These are phyloP conservation scores for Geotrichum carabidarum DNA, from an alignment of 1,139 yeast genomes.

Conservation along the genomic window DNA sequence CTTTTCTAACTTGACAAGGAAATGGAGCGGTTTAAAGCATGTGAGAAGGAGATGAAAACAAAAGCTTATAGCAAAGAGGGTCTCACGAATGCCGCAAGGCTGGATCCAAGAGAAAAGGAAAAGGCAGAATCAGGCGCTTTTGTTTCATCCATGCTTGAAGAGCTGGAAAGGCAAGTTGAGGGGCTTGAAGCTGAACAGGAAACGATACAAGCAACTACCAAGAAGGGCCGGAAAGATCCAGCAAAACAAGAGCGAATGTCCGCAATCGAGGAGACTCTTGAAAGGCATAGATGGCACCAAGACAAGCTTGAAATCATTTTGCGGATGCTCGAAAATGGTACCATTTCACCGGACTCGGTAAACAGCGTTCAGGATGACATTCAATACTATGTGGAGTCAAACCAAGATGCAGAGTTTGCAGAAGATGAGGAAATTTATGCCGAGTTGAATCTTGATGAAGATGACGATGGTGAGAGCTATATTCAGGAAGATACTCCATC, in stretches of 20 bases:
- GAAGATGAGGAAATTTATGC: slow-evolving; percentile 95
- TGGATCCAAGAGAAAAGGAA: slow-evolving; percentile 77
- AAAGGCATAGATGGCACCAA: slow-evolving; percentile 76
- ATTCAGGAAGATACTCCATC: slow-evolving; percentile 31
- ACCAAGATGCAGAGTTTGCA: slow-evolving; percentile 91
- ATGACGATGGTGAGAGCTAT: slow-evolving; percentile 43
- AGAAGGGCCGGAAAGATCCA: slow-evolving; percentile 55
- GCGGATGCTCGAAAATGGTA: slow-evolving; percentile 75
- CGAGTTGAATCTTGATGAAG: slow-evolving; percentile 71
- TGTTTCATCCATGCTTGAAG: slow-evolving; percentile 70
- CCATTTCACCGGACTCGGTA: slow-evolving; percentile 73
- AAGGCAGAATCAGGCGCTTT: slow-evolving; percentile 71
- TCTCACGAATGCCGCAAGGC: slow-evolving; percentile 58
- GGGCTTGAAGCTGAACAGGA: slow-evolving; percentile 73
- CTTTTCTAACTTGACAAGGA: slow-evolving; percentile 42
- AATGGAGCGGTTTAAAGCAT: slow-evolving; percentile 94
- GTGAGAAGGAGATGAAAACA: slow-evolving; percentile 90
- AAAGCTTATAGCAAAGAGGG: slow-evolving; percentile 96
- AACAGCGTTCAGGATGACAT: slow-evolving; percentile 84
- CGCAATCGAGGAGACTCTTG: slow-evolving; percentile 59
- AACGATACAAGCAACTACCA: slow-evolving; percentile 47
- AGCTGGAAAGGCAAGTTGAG: slow-evolving; percentile 76
- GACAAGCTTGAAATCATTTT: slow-evolving; percentile 72
- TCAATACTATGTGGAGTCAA: slow-evolving; percentile 87
- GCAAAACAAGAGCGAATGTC: slow-evolving; percentile 53